Conservation (phyloP, 2,329 filamentous ascomycete genomes). For the Pyrenochaeta sp. region DNA sequence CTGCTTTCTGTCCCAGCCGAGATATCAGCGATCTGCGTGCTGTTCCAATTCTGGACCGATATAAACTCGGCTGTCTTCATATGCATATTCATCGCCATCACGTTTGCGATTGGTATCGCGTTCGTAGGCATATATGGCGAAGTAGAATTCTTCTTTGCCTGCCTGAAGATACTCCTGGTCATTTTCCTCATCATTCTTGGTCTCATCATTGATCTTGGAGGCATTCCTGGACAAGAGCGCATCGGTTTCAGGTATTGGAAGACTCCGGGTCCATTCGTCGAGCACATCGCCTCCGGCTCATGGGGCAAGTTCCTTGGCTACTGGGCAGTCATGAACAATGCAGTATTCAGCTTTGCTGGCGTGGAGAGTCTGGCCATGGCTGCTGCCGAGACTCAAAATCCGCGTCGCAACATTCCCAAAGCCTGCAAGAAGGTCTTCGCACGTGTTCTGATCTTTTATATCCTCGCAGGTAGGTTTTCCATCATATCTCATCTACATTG, state of each 20-base stretch:
- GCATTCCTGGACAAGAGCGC: constrained; percentile 4
- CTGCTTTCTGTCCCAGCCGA: constrained; percentile 51
- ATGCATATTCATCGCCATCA: constrained; percentile 17
- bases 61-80: constrained; percentile 18
- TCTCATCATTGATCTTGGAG: constrained; percentile 12
- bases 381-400: constrained; percentile 63
- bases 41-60: constrained; percentile 76
- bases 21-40: constrained; percentile 73
- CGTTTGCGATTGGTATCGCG: constrained; percentile 14
- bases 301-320: constrained; percentile 65
- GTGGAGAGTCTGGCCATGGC: constrained; percentile 55
- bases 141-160: constrained; percentile 61
- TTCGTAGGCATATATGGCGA: constrained; percentile 24
- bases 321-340: constrained; percentile 51
- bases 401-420: constrained; percentile 54
- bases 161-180: constrained; percentile 48
- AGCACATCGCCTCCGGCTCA: constrained; percentile 55
- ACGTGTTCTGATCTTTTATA: constrained; percentile 54
- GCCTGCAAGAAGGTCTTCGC: constrained; percentile 54
- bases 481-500: too few relatives aligned
- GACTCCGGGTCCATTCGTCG: constrained; percentile 61
- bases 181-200: constrained; percentile 6
- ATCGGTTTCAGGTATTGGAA: constrained; percentile 71
- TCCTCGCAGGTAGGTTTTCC: too few relatives aligned
- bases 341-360: constrained; percentile 66